Evolutionary conservation across 1,139 yeast species (phyloP).

Genomic region (Suhomyces kunorum): DNA sequence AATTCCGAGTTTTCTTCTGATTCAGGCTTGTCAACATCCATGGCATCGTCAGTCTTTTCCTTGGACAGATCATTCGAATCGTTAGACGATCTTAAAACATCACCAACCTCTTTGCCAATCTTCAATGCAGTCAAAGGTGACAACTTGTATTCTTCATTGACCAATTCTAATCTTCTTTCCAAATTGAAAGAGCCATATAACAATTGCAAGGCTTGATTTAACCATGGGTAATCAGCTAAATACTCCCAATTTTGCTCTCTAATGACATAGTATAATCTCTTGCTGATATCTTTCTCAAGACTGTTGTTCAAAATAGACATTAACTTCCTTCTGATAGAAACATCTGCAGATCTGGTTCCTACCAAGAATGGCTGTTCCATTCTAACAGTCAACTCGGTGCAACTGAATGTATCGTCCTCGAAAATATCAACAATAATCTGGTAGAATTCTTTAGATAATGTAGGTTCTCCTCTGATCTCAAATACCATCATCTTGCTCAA

Average conservation of each 20-base stretch:
- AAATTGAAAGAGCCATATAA: conserved; percentile 75
- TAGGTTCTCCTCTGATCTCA: conserved; percentile 82
- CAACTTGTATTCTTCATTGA: conserved; percentile 45
- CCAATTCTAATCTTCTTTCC: conserved; percentile 47
- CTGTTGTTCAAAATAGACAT: conserved; percentile 81
- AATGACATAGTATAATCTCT: conserved; percentile 79
- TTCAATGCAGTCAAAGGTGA: conserved; percentile 2
- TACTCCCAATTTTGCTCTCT: conserved; percentile 97
- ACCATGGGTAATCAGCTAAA: conserved; percentile 90
- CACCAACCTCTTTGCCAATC: conserved; percentile 3
- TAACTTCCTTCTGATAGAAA: conserved; percentile 69
- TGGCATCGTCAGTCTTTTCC: conserved; percentile 16
- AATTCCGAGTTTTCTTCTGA: conserved; percentile 15
- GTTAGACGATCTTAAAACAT: conserved; percentile 1
- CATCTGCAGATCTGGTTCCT: conserved; percentile 85
- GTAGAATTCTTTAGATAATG: conserved; percentile 78
- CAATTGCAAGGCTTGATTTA: conserved; percentile 88
- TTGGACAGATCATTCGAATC: conserved; percentile 4
- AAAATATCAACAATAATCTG: conserved; percentile 86
- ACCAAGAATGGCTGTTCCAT: conserved; percentile 97
- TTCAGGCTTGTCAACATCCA: conserved; percentile 26
- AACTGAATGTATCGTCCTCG: conserved; percentile 73
- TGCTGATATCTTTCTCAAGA: conserved; percentile 75
- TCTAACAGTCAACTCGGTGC: conserved; percentile 89
- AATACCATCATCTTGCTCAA: conserved; percentile 92